Evolutionary conservation across 441 rosid genomes (phyloP).

Genomic region (Macaranga tanarius): DNA sequence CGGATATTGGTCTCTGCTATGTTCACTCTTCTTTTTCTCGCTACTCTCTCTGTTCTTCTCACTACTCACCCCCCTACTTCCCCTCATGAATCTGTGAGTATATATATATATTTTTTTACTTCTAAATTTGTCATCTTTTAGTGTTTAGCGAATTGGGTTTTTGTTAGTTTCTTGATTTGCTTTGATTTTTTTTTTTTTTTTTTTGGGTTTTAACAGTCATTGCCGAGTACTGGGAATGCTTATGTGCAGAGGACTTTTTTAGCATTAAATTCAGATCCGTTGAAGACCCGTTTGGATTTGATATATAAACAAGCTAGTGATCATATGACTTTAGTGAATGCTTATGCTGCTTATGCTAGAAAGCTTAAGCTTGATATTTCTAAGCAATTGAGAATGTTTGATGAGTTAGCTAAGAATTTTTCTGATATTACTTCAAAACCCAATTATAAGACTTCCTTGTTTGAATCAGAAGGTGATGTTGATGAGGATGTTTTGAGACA

Average conservation of each 20-base stretch:
- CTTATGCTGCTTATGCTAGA: slow-evolving; percentile 87
- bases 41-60: slow-evolving; percentile 71
- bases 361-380: slow-evolving; percentile 84
- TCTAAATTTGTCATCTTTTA: neutral
- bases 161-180: neutral
- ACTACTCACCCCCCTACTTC: slow-evolving; percentile 46
- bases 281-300: slow-evolving; percentile 71
- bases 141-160: neutral
- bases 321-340: slow-evolving; percentile 69
- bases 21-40: slow-evolving; percentile 81
- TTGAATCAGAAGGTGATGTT: slow-evolving; percentile 42
- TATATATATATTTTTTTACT: neutral
- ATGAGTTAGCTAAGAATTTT: slow-evolving; percentile 68
- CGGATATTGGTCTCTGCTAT: slow-evolving; percentile 80
- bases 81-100: slow-evolving; percentile 47
- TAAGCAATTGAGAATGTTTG: slow-evolving; percentile 64
- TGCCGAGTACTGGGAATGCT: slow-evolving; percentile 56
- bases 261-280: slow-evolving; percentile 79
- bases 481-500: slow-evolving; percentile 77
- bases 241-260: slow-evolving; percentile 64
- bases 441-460: slow-evolving; percentile 45
- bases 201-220: slow-evolving; percentile 33
- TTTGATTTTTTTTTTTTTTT: neutral
- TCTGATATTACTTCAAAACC: slow-evolving; percentile 55
- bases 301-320: slow-evolving; percentile 89